A percentile compares a stretch with the other conserved stretches of the same genome.
These are phyloP conservation scores for Penicillium coffeae DNA, from an alignment of 495 filamentous ascomycete species.

Conservation along the genomic window DNA sequence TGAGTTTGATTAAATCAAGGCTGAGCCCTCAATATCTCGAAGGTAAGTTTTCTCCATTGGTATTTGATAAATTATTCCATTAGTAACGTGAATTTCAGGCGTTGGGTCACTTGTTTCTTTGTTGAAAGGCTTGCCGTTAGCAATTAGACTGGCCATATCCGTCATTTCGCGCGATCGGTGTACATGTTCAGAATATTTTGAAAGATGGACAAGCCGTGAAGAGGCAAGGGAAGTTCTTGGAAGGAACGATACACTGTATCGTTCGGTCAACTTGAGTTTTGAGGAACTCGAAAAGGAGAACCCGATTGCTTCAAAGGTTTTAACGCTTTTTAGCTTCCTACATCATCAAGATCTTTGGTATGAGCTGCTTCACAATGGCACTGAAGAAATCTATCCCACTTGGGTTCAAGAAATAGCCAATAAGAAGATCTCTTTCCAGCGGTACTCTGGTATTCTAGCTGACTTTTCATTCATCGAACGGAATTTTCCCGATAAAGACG, in stretches of 20 bases:
- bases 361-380: neutral
- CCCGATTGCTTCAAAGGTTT: neutral
- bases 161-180: neutral
- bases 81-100: too few relatives aligned
- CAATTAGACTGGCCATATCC: neutral
- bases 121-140: neutral
- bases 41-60: neutral
- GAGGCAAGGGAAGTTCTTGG: neutral
- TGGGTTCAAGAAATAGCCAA: neutral
- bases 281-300: neutral
- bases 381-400: neutral
- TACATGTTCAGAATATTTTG: neutral
- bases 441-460: neutral
- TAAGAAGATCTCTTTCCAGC: neutral
- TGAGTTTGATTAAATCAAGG: neutral
- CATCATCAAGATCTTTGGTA: conserved; percentile 1
- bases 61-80: neutral
- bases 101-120: neutral
- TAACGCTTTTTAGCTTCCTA: neutral
- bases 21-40: neutral
- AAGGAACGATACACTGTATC: neutral
- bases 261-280: neutral
- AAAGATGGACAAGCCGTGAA: neutral
- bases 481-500: neutral
- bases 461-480: neutral